Base-by-base conservation (phyloP, 2,329 filamentous ascomycete genomes). In the Exophiala aquamarina region DNA sequence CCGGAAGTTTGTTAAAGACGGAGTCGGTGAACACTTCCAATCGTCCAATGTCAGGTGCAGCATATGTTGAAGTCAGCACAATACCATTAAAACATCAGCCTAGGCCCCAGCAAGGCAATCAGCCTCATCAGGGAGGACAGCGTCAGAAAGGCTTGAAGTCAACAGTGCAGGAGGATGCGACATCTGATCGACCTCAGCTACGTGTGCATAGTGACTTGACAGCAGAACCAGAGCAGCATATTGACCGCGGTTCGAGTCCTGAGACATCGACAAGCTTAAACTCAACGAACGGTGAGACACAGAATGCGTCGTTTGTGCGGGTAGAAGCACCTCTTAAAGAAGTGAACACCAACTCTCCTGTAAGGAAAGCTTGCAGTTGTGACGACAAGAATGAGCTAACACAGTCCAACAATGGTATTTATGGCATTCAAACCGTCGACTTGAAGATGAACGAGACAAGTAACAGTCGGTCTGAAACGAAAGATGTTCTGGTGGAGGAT, bases 261-360 rank as follows among this genome's bases (percentile, higher is more conserved):
- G 21, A 39, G 23, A 20, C 47, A 14, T 35, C 15, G 32, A 17
- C n/a, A 15, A n/a, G 5, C 33, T 47, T 15, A 15, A 20, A 15
- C 29, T 51, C 17, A 41, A 52, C 31, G 29, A 38, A 15, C 21
- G 44, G 8, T 2, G 23, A 26, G 23, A 11, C 23, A 26, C 23
- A 6, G 6, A 11, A 11, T 6, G 23, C 6, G 6, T 26, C 23
- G 6, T 26, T 26, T 11, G 23, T 26, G 23, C 11, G 23, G 23
- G 23, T 26, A 26, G 44, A 54, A 15, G 50, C 57, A 35, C 60
- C 64, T 13, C 57, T 66, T 8, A 58, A 61, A 35, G 64, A 66
- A 52, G 55, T 61, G 32, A 60, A 58, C 32, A 34, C 51, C 2
- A 68, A 65, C 38, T 64, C 63, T 7, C 54, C 61, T 17, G 40